phyloP scores from a whole-genome alignment of 2,329 filamentous ascomycete genomes.

The Penicillium hordei region DNA sequence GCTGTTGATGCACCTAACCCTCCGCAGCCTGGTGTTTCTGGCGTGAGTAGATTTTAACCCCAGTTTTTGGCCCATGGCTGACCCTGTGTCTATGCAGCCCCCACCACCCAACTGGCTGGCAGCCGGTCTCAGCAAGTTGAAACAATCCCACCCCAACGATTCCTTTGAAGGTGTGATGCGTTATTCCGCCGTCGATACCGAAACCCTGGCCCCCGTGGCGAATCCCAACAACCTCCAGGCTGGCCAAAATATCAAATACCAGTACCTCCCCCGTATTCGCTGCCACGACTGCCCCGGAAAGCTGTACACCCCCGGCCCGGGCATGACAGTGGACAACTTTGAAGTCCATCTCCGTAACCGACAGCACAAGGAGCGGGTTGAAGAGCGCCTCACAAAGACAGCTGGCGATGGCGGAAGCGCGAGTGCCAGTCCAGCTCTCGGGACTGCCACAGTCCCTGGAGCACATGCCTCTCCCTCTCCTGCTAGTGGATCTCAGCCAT shows the following conservation, averaged over 20 bases:
- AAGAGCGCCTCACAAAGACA: constrained; percentile 47
- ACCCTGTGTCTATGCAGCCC: constrained; percentile 56
- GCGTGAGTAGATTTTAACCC: constrained; percentile 42
- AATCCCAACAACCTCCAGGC: constrained; percentile 53
- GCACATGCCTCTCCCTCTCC: constrained; percentile 13
- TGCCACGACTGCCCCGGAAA: constrained; percentile 93
- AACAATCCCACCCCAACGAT: constrained; percentile 71
- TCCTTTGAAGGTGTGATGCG: constrained; percentile 90
- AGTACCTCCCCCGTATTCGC: constrained; percentile 83
- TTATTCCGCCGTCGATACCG: constrained; percentile 74
- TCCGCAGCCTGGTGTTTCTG: constrained; percentile 43
- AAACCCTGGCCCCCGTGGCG: constrained; percentile 65
- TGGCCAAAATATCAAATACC: constrained; percentile 67
- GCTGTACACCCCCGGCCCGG: constrained; percentile 86
- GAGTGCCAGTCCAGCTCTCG: constrained; percentile 19
- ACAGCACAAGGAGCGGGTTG: constrained; percentile 71
- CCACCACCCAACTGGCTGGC: constrained; percentile 84
- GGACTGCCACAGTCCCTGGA: neutral
- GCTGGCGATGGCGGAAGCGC: constrained; percentile 15
- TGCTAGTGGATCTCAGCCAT: constrained; percentile 15
- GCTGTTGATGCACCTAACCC: constrained; percentile 49
- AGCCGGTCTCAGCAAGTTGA: constrained; percentile 69
- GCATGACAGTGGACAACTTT: constrained; percentile 83
- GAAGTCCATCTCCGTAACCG: constrained; percentile 89
- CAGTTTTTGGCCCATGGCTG: constrained; percentile 16